Conservation (phyloP, 2,329 filamentous ascomycete genomes). For the Geoglossum cookeanum region DNA sequence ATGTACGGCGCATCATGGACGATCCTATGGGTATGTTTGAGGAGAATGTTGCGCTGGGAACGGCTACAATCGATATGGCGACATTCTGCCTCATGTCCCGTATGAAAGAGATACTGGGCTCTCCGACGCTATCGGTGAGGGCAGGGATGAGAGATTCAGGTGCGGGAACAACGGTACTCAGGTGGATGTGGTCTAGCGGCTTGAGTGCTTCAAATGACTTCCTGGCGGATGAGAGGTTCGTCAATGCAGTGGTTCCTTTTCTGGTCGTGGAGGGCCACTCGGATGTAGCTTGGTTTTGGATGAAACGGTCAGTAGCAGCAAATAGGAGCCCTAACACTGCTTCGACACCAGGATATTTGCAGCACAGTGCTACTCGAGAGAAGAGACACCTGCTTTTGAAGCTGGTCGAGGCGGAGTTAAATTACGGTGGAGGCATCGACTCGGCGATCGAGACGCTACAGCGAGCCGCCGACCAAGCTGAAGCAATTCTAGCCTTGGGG, state of each 20-base stretch:
- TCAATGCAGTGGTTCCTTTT: slow-evolving; percentile 3
- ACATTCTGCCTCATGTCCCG: background rate
- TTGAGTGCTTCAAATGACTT: background rate
- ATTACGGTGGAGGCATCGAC: background rate
- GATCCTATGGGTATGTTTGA: slow-evolving; percentile 5
- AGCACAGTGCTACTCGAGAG: background rate
- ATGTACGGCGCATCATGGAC: background rate
- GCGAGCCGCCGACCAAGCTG: background rate
- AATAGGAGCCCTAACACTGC: background rate
- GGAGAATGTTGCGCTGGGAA: background rate
- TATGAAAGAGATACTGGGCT: background rate
- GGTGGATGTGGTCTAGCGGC: slow-evolving; percentile 4
- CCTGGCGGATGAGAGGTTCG: background rate
- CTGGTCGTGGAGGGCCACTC: slow-evolving; percentile 1
- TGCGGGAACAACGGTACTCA: slow-evolving; percentile 5
- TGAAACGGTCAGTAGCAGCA: background rate
- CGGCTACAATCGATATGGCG: slow-evolving; percentile 4
- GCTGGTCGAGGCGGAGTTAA: background rate
- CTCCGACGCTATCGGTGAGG: background rate
- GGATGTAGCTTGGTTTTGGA: background rate
- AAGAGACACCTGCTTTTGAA: background rate
- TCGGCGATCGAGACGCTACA: background rate
- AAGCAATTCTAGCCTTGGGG: background rate
- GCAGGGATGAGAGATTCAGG: background rate
- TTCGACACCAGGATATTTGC: background rate